Conservation (phyloP, 1,284 basidiomycete genomes). For the Marasmius fiardii region DNA sequence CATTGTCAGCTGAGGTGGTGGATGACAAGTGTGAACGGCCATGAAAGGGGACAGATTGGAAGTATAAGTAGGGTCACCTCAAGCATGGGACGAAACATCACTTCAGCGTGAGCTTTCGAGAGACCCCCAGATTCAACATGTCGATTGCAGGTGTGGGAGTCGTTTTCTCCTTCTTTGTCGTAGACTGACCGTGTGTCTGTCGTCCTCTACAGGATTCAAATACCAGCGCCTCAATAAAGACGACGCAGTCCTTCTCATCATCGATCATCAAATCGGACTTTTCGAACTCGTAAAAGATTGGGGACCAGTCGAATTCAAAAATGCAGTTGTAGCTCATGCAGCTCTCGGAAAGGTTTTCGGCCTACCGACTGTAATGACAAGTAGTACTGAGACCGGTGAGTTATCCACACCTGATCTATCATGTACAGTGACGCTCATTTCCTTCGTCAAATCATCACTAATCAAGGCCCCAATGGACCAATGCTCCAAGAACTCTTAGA, state of each 20-base stretch:
- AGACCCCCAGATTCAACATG: too few species aligned
- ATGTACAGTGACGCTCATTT: too few species aligned
- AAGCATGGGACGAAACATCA: too few species aligned
- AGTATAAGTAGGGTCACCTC: too few species aligned
- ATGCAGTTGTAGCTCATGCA: slow-evolving; percentile 43
- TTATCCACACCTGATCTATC: not conserved
- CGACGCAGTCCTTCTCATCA: slow-evolving; percentile 37
- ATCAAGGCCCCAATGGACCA: slow-evolving; percentile 47
- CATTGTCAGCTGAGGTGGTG: too few species aligned
- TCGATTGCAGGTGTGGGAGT: too few species aligned
- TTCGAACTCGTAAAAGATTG: slow-evolving; percentile 41
- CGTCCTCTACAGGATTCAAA: not conserved
- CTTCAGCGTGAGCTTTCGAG: too few species aligned
- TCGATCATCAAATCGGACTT: slow-evolving; percentile 46
- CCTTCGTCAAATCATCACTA: too few species aligned
- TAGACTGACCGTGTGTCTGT: too few species aligned
- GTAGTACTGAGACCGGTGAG: slow-evolving; percentile 38
- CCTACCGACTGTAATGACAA: slow-evolving; percentile 41
- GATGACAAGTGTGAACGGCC: too few species aligned
- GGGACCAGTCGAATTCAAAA: slow-evolving; percentile 34
- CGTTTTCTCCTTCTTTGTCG: too few species aligned
- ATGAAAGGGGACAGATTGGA: too few species aligned
- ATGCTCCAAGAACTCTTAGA: slow-evolving; percentile 38
- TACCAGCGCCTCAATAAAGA: slow-evolving; percentile 43
- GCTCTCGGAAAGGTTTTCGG: slow-evolving; percentile 40